A percentile compares a stretch with the other conserved stretches of the same genome.
phyloP scores from a whole-genome alignment of 2,329 filamentous ascomycete species.

The Penicillium sp. region DNA sequence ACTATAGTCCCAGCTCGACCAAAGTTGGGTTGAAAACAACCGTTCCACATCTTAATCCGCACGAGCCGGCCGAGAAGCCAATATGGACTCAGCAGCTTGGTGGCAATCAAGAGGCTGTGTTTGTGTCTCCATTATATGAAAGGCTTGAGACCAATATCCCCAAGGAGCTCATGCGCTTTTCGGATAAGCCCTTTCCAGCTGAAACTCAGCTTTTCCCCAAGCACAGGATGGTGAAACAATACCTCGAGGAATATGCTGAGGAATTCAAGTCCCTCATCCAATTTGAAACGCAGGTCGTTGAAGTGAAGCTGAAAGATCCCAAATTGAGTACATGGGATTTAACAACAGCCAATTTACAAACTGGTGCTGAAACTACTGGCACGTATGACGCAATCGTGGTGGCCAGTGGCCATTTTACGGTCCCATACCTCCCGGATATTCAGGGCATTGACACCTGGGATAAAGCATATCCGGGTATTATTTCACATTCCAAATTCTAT shows the following conservation, averaged over 20 bases:
- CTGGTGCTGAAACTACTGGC: slow-evolving; percentile 44
- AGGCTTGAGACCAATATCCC: slow-evolving; percentile 86
- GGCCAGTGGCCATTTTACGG: slow-evolving; percentile 75
- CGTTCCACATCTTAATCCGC: slow-evolving; percentile 71
- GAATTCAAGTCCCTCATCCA: slow-evolving; percentile 69
- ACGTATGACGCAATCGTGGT: slow-evolving; percentile 76
- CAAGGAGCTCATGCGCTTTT: slow-evolving; percentile 77
- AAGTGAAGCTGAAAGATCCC: slow-evolving; percentile 53
- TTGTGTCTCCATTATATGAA: slow-evolving; percentile 84
- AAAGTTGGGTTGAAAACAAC: slow-evolving; percentile 46
- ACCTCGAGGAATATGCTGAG: slow-evolving; percentile 72
- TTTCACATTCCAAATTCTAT: slow-evolving; percentile 81
- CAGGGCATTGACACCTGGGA: slow-evolving; percentile 65
- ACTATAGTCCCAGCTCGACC: slow-evolving; percentile 65
- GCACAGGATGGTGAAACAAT: slow-evolving; percentile 71
- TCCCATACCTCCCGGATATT: slow-evolving; percentile 69
- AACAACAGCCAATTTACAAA: slow-evolving; percentile 56
- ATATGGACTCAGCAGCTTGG: slow-evolving; percentile 48
- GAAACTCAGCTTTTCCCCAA: slow-evolving; percentile 74
- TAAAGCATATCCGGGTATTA: slow-evolving; percentile 59
- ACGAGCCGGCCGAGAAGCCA: slow-evolving; percentile 66
- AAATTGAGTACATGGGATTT: slow-evolving; percentile 62
- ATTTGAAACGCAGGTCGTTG: slow-evolving; percentile 72
- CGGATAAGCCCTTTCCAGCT: slow-evolving; percentile 68
- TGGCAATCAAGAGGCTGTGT: slow-evolving; percentile 56